phyloP scores from a whole-genome alignment of 176 grass and related monocot species.

The Calamus simplicifolius region DNA sequence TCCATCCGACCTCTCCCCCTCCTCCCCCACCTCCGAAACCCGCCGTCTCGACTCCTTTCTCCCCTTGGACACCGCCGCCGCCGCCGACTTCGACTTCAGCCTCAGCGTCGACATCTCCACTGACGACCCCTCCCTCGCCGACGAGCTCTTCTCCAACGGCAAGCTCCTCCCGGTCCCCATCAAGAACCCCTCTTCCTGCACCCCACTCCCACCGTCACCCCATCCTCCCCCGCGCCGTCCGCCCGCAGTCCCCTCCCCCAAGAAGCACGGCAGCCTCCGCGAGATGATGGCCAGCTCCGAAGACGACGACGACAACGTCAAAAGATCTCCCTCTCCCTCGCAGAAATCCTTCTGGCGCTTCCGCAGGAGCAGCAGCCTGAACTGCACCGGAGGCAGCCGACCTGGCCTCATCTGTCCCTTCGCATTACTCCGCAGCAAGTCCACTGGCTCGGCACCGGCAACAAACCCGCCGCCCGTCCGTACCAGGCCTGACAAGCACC shows the following conservation, averaged over 20 bases:
- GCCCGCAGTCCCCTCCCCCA: not conserved
- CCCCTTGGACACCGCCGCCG: not conserved
- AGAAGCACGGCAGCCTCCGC: conserved; percentile 9
- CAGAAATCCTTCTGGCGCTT: conserved; percentile 12
- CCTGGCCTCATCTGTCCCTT: not conserved
- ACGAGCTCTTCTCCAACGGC: conserved; percentile 22
- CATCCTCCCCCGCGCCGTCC: not conserved
- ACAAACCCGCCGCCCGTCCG: too few species aligned
- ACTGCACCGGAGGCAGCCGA: not conserved
- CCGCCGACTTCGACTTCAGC: conserved; percentile 16
- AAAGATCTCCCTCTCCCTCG: not conserved
- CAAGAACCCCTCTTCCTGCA: not conserved
- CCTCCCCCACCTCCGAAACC: not conserved
- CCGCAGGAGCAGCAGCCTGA: conserved; percentile 6
- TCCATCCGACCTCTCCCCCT: not conserved
- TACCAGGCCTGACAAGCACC: too few species aligned
- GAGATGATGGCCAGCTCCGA: conserved; percentile 5
- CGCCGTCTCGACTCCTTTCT: conserved; percentile 1
- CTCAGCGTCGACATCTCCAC: not conserved
- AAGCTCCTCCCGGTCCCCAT: conserved; percentile 16
- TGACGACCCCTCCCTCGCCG: conserved; percentile 9
- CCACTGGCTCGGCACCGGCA: not conserved
- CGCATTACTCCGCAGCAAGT: conserved; percentile 14
- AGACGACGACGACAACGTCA: not conserved
- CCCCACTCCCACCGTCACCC: not conserved